Evolutionary conservation across 2,329 filamentous ascomycete species (phyloP), one percentile per base, ranked within the genome.

Genomic region (Colletotrichum tamarilloi): DNA sequence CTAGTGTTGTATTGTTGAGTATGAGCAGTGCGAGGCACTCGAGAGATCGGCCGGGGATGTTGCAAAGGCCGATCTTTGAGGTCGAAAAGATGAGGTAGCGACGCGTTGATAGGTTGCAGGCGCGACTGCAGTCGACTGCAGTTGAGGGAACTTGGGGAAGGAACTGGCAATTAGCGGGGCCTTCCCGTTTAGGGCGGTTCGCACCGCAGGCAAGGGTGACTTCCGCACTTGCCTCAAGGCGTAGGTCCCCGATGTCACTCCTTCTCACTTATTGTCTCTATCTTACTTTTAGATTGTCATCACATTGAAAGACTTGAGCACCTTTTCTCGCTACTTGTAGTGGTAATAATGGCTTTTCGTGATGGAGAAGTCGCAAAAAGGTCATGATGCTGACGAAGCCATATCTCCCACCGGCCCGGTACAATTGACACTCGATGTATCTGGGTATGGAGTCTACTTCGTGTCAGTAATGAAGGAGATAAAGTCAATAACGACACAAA

Each of bases 161-260:
- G 38, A 63, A 49, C 42, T 53, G 30, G 62, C 52, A 53, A 70
- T 28, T 32, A 72, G 69, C 38, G 69, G 69, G 69, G 69, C 30
- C 42, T 62, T 9, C 64, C 52, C 12, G n/a, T 57, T 63, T 30
- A 19, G 52, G 55, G 4, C 30, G 53, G 38, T n/a, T 53, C 24
- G 16, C 62, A 42, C 19, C 19, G 26, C 35, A 16, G 22, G 42
- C 42, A 49, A 49, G 19, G 35, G 19, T 28, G 22, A 28, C 8
- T 53, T n/a, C 62, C 22, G 12, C 46, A 22, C 14, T 12, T 26
- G 16, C 38, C 35, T 16, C 30, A 32, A 32, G 30, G 30, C 30
- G 30, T 32, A 38, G 35, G 35, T 42, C n/a, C 42, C 35, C 60
- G 16, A 5, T 42, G 12, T 28, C 16, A 26, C 24, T 57, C 11